A percentile compares a stretch with the other conserved stretches of the same genome.
Evolutionary conservation across 768 basidiomycete genomes (phyloP).

Genomic region (Botryobasidium botryosum): DNA sequence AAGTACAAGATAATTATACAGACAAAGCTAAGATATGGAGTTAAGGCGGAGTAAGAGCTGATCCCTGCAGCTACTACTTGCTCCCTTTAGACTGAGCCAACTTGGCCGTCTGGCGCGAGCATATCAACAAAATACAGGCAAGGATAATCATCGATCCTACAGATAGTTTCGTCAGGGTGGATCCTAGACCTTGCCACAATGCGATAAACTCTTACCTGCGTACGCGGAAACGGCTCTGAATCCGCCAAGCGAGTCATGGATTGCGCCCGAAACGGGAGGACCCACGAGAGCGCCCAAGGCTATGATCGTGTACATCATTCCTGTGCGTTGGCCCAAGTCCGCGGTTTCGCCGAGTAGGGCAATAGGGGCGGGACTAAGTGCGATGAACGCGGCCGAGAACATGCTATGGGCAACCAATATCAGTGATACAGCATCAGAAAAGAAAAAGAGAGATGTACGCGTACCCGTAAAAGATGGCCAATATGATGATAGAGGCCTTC

Average conservation of each 20-base stretch:
- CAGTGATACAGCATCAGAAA: background rate
- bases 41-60: too few relatives aligned
- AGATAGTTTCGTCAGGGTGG: too few relatives aligned
- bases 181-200: too few relatives aligned
- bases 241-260: conserved; percentile 2
- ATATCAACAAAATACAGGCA: too few relatives aligned
- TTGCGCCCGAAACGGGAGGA: conserved; percentile 13
- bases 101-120: too few relatives aligned
- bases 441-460: background rate
- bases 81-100: too few relatives aligned
- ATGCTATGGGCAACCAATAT: background rate
- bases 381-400: conserved; percentile 11
- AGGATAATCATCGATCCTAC: too few relatives aligned
- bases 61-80: too few relatives aligned
- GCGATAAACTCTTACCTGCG: conserved; percentile 12
- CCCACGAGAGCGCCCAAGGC: conserved; percentile 11
- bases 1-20: too few relatives aligned
- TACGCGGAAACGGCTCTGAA: conserved; percentile 11
- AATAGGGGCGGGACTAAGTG: conserved; percentile 8
- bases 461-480: conserved; percentile 9
- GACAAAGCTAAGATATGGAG: too few relatives aligned
- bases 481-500: background rate
- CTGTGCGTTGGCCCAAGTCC: conserved; percentile 12
- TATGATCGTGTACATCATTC: conserved; percentile 10
- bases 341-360: conserved; percentile 4